These are phyloP conservation scores for Leccinum broughii DNA, from an alignment of 768 basidiomycete genomes.

Conservation along the genomic window DNA sequence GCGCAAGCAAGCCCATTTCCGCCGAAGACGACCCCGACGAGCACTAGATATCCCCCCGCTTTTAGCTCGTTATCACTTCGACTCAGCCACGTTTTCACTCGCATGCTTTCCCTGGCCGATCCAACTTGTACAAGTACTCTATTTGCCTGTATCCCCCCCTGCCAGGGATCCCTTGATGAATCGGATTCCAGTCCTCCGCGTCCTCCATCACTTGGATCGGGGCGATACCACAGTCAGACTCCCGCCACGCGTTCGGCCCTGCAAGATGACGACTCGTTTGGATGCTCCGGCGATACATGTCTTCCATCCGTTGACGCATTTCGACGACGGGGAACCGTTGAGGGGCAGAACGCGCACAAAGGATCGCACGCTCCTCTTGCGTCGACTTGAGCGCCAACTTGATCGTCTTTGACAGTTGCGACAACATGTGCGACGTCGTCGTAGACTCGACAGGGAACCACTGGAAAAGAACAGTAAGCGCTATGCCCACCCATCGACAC, in stretches of 20 bases:
- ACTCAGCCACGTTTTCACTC: too few species aligned
- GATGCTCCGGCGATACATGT: slow-evolving; percentile 90
- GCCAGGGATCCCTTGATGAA: slow-evolving; percentile 55
- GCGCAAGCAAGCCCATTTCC: too few species aligned
- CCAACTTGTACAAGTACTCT: too few species aligned
- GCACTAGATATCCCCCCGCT: too few species aligned
- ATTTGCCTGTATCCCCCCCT: too few species aligned
- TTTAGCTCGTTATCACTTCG: too few species aligned
- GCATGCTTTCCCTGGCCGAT: too few species aligned
- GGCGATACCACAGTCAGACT: slow-evolving; percentile 59
- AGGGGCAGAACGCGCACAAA: slow-evolving; percentile 90
- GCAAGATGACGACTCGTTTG: slow-evolving; percentile 65
- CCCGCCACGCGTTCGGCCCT: slow-evolving; percentile 74
- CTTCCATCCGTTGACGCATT: slow-evolving; percentile 95
- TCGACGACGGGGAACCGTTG: slow-evolving; percentile 98
- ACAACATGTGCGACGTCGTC: slow-evolving; percentile 91
- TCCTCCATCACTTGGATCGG: slow-evolving; percentile 53
- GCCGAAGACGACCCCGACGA: too few species aligned
- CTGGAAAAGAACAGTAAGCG: slow-evolving; percentile 38
- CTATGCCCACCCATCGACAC: neutral
- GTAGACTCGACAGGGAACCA: slow-evolving; percentile 98
- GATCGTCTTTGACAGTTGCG: slow-evolving; percentile 91
- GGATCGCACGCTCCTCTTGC: slow-evolving; percentile 86
- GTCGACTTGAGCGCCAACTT: slow-evolving; percentile 91
- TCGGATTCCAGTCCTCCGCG: slow-evolving; percentile 80